Evolutionary conservation across 2,329 filamentous ascomycete species (phyloP).

Genomic region (Cladosporium sp.): DNA sequence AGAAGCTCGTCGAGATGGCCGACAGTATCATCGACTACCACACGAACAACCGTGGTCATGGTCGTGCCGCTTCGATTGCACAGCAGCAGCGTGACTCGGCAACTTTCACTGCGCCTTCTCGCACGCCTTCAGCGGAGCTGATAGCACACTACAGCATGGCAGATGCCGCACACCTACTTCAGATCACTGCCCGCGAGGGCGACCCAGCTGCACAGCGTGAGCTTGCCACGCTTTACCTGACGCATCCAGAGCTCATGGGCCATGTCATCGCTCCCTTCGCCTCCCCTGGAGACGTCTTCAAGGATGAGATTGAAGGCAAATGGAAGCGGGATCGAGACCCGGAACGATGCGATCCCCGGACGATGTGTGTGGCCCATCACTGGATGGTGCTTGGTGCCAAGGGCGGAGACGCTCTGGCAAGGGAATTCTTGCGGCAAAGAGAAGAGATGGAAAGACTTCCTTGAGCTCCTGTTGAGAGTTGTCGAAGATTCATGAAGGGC

Average conservation of each 20-base stretch:
- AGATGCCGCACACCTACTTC: slow-evolving; percentile 86
- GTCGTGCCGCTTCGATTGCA: slow-evolving; percentile 35
- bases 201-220: slow-evolving; percentile 87
- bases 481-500: not conserved
- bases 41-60: slow-evolving; percentile 60
- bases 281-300: slow-evolving; percentile 85
- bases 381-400: slow-evolving; percentile 92
- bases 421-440: slow-evolving; percentile 75
- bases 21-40: slow-evolving; percentile 70
- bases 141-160: slow-evolving; percentile 69
- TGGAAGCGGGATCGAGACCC: slow-evolving; percentile 61
- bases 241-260: slow-evolving; percentile 80
- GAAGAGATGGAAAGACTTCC: slow-evolving; percentile 63
- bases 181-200: slow-evolving; percentile 91
- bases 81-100: slow-evolving; percentile 39
- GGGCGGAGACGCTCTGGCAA: slow-evolving; percentile 84
- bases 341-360: slow-evolving; percentile 73
- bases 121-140: slow-evolving; percentile 31
- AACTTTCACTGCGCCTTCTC: slow-evolving; percentile 33
- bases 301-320: slow-evolving; percentile 76
- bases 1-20: slow-evolving; percentile 77
- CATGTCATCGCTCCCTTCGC: slow-evolving; percentile 81
- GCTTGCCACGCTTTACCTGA: slow-evolving; percentile 89
- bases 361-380: slow-evolving; percentile 93
- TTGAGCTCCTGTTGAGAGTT: slow-evolving; percentile 37